These are phyloP conservation scores for Achlya hypogyna DNA, from an alignment of 352 stramenopile species.

Conservation along the genomic window DNA sequence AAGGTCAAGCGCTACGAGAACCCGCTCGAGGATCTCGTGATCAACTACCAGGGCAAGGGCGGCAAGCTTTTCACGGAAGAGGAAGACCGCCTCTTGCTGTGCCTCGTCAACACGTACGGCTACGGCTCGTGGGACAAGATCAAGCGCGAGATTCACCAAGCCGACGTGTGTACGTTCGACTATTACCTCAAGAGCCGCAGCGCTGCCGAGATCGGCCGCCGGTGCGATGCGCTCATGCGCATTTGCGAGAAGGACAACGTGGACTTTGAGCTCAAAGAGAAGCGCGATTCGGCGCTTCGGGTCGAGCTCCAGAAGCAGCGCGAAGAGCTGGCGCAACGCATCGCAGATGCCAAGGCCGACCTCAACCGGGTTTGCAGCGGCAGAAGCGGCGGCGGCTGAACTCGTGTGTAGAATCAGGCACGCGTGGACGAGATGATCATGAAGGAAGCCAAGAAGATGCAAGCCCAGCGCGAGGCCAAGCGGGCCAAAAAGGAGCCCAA, in stretches of 20 bases:
- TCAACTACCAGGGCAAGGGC: constrained; percentile 86
- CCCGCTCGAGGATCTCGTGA: constrained; percentile 78
- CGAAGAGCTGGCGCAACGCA: constrained; percentile 51
- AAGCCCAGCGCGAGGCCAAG: constrained; percentile 69
- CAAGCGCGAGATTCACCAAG: constrained; percentile 90
- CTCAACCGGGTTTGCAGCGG: constrained; percentile 29
- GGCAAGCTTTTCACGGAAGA: constrained; percentile 94
- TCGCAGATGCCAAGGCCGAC: constrained; percentile 54
- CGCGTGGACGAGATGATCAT: constrained; percentile 82
- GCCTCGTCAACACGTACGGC: constrained; percentile 95
- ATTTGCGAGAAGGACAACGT: constrained; percentile 92
- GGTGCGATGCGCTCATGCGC: constrained; percentile 91
- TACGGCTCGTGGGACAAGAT: constrained; percentile 96
- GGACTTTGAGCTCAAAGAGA: constrained; percentile 64
- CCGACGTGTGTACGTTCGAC: constrained; percentile 94
- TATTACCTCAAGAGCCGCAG: constrained; percentile 98
- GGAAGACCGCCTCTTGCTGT: constrained; percentile 96
- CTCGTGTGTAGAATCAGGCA: constrained; percentile 38
- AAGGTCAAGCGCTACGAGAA: constrained; percentile 77
- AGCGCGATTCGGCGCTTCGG: constrained; percentile 61
- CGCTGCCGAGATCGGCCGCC: constrained; percentile 91
- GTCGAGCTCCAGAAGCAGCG: constrained; percentile 54
- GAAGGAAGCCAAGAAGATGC: constrained; percentile 82
- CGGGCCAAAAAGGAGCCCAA: constrained; percentile 67
- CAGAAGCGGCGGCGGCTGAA: neutral